Evolutionary conservation across 2,329 filamentous ascomycete species (phyloP).

Genomic region (Elsinoe ampelina): DNA sequence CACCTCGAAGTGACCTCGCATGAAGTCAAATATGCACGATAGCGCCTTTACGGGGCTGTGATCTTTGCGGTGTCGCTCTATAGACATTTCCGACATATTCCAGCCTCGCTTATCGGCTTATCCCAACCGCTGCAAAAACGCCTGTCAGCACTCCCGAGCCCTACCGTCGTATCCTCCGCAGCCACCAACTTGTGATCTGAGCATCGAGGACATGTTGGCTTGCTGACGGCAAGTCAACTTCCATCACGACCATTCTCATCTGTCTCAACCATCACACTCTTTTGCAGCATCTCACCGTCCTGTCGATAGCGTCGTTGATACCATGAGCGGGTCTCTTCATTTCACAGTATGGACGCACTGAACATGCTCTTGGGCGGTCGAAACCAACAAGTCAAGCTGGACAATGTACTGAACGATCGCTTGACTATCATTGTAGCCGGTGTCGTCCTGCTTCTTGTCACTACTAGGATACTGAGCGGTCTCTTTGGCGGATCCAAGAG

Average conservation of each 20-base stretch:
- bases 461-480: conserved; percentile 16
- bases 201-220: background rate
- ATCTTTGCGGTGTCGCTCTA: background rate
- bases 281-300: background rate
- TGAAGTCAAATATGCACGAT: background rate
- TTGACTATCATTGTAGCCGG: background rate
- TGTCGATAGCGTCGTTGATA: too few relatives aligned
- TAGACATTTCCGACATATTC: background rate
- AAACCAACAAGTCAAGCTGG: background rate
- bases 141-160: background rate
- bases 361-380: background rate
- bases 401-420: background rate
- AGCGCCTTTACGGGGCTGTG: background rate
- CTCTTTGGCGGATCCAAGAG: conserved; percentile 11
- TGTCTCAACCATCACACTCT: background rate
- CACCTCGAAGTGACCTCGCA: too few relatives aligned
- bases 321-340: background rate
- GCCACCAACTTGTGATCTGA: background rate
- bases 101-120: background rate
- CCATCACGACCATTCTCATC: background rate
- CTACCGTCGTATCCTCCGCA: background rate
- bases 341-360: background rate
- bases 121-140: background rate
- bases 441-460: conserved; percentile 3
- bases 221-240: background rate